Conservation (phyloP, 2,329 filamentous ascomycete genomes). For the Fusarium papillatum region DNA sequence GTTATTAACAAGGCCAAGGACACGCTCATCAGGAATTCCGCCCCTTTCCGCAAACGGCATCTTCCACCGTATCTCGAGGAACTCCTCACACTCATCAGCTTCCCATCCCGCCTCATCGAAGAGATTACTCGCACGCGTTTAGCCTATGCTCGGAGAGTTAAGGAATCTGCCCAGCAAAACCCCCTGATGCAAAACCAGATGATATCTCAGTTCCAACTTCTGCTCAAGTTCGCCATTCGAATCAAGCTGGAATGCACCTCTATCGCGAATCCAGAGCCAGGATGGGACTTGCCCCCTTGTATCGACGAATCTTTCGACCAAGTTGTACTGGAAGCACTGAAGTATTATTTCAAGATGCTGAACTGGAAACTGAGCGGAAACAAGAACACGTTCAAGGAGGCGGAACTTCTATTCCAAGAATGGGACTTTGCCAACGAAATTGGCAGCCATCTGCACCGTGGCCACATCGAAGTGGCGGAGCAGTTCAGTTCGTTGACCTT, state of each 20-base stretch:
- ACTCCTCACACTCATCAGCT: slow-evolving; percentile 95
- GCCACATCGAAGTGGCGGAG: slow-evolving; percentile 96
- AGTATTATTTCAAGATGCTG: slow-evolving; percentile 98
- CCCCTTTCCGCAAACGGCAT: slow-evolving; percentile 88
- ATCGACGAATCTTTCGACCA: slow-evolving; percentile 97
- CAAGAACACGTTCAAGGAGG: slow-evolving; percentile 99
- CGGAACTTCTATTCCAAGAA: slow-evolving; percentile 96
- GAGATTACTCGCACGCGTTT: slow-evolving; percentile 95
- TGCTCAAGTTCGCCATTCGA: slow-evolving; percentile 90
- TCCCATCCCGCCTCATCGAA: slow-evolving; percentile 94
- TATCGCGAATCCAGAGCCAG: slow-evolving; percentile 88
- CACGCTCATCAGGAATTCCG: slow-evolving; percentile 89
- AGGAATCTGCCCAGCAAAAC: slow-evolving; percentile 92
- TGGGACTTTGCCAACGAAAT: slow-evolving; percentile 98
- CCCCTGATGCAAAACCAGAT: slow-evolving; percentile 97
- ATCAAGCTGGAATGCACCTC: slow-evolving; percentile 92
- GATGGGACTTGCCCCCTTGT: slow-evolving; percentile 96
- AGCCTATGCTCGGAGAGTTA: slow-evolving; percentile 94
- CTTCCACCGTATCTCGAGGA: slow-evolving; percentile 97
- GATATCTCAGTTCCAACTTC: slow-evolving; percentile 95
- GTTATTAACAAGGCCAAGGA: slow-evolving; percentile 95
- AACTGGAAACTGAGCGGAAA: slow-evolving; percentile 98
- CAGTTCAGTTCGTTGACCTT: slow-evolving; percentile 96
- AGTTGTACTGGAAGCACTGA: slow-evolving; percentile 91
- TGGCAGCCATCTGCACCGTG: slow-evolving; percentile 89